These are phyloP conservation scores for Henningerozyma blattae DNA, from an alignment of 805 yeast genomes.

Conservation along the genomic window DNA sequence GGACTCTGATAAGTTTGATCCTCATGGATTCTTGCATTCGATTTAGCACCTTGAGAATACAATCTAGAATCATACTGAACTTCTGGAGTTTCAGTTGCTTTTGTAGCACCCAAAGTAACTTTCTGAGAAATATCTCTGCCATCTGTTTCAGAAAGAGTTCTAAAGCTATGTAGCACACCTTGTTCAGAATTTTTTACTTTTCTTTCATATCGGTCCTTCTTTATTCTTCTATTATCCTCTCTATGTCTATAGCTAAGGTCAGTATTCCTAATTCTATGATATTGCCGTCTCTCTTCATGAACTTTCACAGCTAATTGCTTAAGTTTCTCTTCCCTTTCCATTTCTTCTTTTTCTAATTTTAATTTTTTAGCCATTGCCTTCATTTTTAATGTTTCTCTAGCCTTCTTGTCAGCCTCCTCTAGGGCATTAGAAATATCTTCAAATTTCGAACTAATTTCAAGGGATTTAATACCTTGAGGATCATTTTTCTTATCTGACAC, in stretches of 20 bases:
- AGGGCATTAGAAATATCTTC: constrained; percentile 59
- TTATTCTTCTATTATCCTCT: constrained; percentile 20
- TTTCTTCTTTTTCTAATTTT: constrained; percentile 37
- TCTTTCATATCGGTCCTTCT: constrained; percentile 32
- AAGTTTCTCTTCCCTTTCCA: constrained; percentile 39
- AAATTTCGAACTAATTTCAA: constrained; percentile 43
- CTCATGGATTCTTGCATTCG: constrained; percentile 21
- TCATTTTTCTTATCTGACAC: constrained; percentile 34
- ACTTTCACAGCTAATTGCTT: constrained; percentile 39
- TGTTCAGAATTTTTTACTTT: constrained; percentile 35
- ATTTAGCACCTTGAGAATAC: constrained; percentile 34
- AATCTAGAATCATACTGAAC: constrained; percentile 48
- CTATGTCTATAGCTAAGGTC: neutral
- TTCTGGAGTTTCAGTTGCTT: constrained; percentile 28
- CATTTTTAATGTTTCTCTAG: constrained; percentile 42
- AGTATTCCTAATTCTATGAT: neutral
- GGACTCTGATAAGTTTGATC: constrained; percentile 50
- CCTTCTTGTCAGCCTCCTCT: constrained; percentile 50
- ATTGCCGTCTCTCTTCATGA: constrained; percentile 22
- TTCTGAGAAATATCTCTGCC: constrained; percentile 45
- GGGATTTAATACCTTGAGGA: constrained; percentile 23
- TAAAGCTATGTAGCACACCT: constrained; percentile 11
- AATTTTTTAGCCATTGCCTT: constrained; percentile 38
- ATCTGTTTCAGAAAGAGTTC: constrained; percentile 30
- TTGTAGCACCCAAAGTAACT: constrained; percentile 39